Evolutionary conservation across 2,329 filamentous ascomycete genomes (phyloP).

Genomic region (Penicillium crustosum): DNA sequence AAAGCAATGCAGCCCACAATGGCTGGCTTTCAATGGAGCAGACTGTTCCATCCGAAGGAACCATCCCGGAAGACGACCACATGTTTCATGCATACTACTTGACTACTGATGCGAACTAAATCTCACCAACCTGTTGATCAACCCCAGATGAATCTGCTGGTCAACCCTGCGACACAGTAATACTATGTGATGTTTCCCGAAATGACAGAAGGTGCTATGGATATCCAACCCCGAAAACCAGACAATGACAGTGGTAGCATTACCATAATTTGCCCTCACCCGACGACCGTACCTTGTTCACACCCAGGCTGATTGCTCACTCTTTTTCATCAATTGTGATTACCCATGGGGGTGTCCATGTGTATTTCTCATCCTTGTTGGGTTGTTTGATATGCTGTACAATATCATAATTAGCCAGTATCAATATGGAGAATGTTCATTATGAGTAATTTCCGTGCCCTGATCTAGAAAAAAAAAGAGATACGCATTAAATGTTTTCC

Average conservation of each 20-base stretch:
- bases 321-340: not conserved
- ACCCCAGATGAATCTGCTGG: not conserved
- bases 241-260: not conserved
- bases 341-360: not conserved
- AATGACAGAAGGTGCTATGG: not conserved
- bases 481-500: not conserved
- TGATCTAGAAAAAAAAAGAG: not conserved
- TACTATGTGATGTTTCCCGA: not conserved
- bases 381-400: slow-evolving; percentile 10
- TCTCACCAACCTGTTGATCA: not conserved
- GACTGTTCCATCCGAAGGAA: slow-evolving; percentile 35
- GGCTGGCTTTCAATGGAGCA: slow-evolving; percentile 18
- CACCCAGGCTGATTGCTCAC: not conserved
- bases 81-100: slow-evolving; percentile 38
- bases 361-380: slow-evolving; percentile 4
- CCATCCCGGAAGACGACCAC: slow-evolving; percentile 36
- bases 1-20: slow-evolving; percentile 9
- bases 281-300: not conserved
- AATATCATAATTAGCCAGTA: slow-evolving; percentile 13
- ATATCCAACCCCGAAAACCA: not conserved
- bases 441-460: not conserved
- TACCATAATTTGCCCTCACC: not conserved
- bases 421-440: slow-evolving; percentile 6
- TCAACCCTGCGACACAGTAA: not conserved
- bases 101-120: slow-evolving; percentile 27